Base-by-base conservation (phyloP, 2,329 filamentous ascomycete species). In the Colletotrichum acutatum region DNA sequence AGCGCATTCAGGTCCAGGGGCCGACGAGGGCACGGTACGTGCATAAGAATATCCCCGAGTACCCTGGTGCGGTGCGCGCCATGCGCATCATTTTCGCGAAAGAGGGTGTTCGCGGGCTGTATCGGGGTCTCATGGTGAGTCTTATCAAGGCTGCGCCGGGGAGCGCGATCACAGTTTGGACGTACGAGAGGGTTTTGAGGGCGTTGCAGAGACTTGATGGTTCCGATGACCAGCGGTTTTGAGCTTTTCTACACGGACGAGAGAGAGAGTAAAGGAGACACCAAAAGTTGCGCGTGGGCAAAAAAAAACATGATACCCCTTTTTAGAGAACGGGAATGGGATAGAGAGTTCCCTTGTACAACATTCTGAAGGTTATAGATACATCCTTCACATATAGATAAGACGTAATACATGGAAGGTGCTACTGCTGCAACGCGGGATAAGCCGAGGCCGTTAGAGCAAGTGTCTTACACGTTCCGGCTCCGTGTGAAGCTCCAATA, bases 1-100 rank as follows among this genome's bases (percentile, higher is more conserved):
- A 98, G 86, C 88, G 97, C 59, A 88, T 99, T 76, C 97, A 99
- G 83, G 95, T 99, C 4, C 97, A 99, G 82, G 97, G 97, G 0
- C 97, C 97, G 1, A 97, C 93, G 73, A 87, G 95, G 74, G 84
- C 84, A 49, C 87, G 87, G 75, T 99, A 98, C 81, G 91, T 96
- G 19, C 93, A 97, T 82, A 90, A 90, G 78, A 95, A 97, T 78
- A 98, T 98, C 11, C 97, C 97, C 1, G 91, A 93, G 76, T 98
- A 98, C 79, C 86, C 85, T 5, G 87, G 91, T 4, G 90, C 97
- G 0, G 77, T 90, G 4, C 86, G 85, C 57, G 94, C 94, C 0
- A 86, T 98, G 74, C 81, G 81, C 68, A 84, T 87, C 74, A 97
- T 98, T 72, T 77, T 95, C 71, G 86, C 82, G 66, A 88, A 86